Evolutionary conservation across 1,284 basidiomycete species (phyloP), one percentile per base, ranked within the genome.

Genomic region (Xerocomus minutiporus): DNA sequence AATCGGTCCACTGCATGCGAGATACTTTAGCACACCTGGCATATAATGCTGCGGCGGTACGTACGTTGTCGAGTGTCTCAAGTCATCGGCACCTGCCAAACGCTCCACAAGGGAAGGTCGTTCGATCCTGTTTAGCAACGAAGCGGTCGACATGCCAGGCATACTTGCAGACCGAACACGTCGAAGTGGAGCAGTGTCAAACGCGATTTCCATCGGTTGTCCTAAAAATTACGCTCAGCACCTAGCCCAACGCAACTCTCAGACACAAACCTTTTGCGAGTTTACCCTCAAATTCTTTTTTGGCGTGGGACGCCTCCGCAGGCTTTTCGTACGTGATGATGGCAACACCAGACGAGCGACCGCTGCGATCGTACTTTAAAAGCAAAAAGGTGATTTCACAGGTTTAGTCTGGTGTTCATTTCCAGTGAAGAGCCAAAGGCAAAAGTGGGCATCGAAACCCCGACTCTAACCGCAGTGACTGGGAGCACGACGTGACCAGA

Each of bases 351-450:
- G 82, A 85, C 46, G 95, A 97, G 66, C 95, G 89, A 61, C 95
- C 95, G 63, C 93, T 95, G 66, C 88, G 86, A 76, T 97, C 95
- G 75, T 94, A 98, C 94, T 97, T 78, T 68, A 71, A 68, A 66
- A 64, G 61, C 53, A 62, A 65, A 36, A 72, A 72, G 67, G 64
- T 69, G 64, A 59, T 59, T 63, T 61, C 41, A 59, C 63, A 67
- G 46, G 62, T 67, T 69, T 42, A 71, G 68, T 46, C 68, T 51
- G 57, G 55, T 64, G 64, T 68, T 67, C 65, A 67, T 52, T 64
- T 60, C 57, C 42, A 66, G 46, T 62, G 43, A 66, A 63, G 53
- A 66, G 67, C 65, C 55, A 66, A 64, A 73, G 72, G 71, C 71
- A 71, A 75, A 75, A 76, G 68, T 60, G 68, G 71, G 67, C 64